phyloP scores from a whole-genome alignment of 129 eudicot genomes.

The Flaveria linearis region DNA sequence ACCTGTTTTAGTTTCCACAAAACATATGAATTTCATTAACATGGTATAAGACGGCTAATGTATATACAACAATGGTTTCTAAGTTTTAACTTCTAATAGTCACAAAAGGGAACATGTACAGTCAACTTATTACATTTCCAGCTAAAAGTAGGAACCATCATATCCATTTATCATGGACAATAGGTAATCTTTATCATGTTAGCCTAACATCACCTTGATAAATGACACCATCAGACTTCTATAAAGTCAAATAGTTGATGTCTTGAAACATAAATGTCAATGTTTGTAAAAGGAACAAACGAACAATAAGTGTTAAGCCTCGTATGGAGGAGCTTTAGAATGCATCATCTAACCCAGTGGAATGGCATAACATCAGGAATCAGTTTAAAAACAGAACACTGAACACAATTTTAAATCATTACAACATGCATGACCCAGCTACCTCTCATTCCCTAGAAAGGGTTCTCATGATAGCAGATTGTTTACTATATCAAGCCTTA shows the following conservation, averaged over 20 bases:
- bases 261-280: background rate
- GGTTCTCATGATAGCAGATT: background rate
- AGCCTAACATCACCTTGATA: background rate
- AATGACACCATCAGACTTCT: background rate
- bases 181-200: background rate
- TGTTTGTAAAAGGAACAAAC: background rate
- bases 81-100: background rate
- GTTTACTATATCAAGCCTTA: constrained; percentile 1
- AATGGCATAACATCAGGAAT: background rate
- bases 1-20: background rate
- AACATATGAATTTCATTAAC: no score
- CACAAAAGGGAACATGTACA: background rate
- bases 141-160: background rate
- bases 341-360: constrained; percentile 1
- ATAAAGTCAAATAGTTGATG: background rate
- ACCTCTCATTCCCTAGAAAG: no score
- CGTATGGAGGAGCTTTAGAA: background rate
- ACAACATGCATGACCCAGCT: background rate
- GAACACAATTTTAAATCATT: background rate
- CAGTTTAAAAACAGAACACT: background rate
- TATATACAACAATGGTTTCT: background rate
- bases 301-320: background rate
- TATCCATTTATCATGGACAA: no score
- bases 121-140: background rate
- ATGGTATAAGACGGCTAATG: background rate